These are phyloP conservation scores for Candida mattraensis DNA, from an alignment of 805 yeast species.

Conservation along the genomic window DNA sequence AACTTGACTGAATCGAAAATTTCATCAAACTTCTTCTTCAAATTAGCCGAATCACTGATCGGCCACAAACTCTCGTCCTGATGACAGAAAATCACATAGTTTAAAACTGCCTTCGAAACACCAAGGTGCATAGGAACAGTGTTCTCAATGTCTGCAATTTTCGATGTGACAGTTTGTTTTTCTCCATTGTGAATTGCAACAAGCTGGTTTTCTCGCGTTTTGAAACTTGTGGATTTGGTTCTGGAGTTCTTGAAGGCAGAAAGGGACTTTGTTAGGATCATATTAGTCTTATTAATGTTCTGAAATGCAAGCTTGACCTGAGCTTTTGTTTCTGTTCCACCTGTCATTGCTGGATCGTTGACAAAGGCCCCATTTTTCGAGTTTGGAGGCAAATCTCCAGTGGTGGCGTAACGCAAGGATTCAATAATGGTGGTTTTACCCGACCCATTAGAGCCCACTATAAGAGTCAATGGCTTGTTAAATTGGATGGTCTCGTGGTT, in stretches of 20 bases:
- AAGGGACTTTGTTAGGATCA: constrained; percentile 87
- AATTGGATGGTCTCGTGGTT: constrained; percentile 84
- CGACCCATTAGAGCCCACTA: constrained; percentile 94
- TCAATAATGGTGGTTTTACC: constrained; percentile 97
- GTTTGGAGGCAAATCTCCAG: constrained; percentile 95
- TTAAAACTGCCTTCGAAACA: constrained; percentile 82
- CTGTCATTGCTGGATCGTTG: constrained; percentile 83
- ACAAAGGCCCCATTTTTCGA: constrained; percentile 95
- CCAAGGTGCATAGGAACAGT: constrained; percentile 84
- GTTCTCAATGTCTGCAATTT: constrained; percentile 79
- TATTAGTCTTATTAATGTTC: constrained; percentile 66
- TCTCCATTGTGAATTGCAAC: constrained; percentile 65
- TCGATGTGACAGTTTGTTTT: constrained; percentile 72
- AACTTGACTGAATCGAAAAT: constrained; percentile 93
- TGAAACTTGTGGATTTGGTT: constrained; percentile 60
- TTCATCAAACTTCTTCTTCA: constrained; percentile 93
- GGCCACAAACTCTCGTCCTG: constrained; percentile 99
- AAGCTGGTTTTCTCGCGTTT: constrained; percentile 88
- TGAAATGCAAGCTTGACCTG: constrained; percentile 87
- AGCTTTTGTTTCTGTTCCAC: constrained; percentile 77
- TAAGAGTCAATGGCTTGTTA: constrained; percentile 85
- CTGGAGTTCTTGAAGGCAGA: constrained; percentile 62
- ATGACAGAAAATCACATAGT: constrained; percentile 93
- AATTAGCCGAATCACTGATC: constrained; percentile 79
- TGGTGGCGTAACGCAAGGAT: constrained; percentile 88